Evolutionary conservation across 768 basidiomycete species (phyloP).

Genomic region (Erythrobasidium yunnanense): DNA sequence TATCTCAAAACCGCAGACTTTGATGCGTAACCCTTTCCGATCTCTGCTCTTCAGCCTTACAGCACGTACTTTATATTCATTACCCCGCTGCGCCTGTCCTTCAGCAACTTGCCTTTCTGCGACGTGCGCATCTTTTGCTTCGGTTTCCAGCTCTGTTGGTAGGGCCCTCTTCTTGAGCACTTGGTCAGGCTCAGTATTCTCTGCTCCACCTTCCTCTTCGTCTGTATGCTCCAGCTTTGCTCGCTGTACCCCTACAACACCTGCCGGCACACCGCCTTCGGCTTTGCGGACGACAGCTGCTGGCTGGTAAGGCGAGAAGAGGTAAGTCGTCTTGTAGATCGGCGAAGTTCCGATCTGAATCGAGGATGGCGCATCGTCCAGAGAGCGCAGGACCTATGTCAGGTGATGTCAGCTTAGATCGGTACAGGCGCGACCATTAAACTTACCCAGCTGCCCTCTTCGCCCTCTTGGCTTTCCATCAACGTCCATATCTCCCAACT

Average conservation of each 20-base stretch:
- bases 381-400: too few species aligned
- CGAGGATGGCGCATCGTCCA: too few species aligned
- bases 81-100: neutral
- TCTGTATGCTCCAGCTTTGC: too few species aligned
- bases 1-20: slow-evolving; percentile 30
- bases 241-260: too few species aligned
- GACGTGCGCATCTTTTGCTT: neutral
- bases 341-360: too few species aligned
- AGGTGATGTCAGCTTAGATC: too few species aligned
- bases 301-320: too few species aligned
- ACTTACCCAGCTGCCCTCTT: neutral
- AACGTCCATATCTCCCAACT: slow-evolving; percentile 31
- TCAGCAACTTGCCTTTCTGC: neutral
- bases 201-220: too few species aligned
- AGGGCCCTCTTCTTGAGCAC: neutral
- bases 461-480: neutral
- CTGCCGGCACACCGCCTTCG: too few species aligned
- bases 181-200: neutral
- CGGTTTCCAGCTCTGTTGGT: neutral
- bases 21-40: slow-evolving; percentile 23
- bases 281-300: too few species aligned
- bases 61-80: neutral
- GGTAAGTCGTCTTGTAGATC: too few species aligned
- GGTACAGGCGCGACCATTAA: too few species aligned
- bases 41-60: slow-evolving; percentile 28